phyloP scores from a whole-genome alignment of 306 rosid species.

The Datisca glomerata region DNA sequence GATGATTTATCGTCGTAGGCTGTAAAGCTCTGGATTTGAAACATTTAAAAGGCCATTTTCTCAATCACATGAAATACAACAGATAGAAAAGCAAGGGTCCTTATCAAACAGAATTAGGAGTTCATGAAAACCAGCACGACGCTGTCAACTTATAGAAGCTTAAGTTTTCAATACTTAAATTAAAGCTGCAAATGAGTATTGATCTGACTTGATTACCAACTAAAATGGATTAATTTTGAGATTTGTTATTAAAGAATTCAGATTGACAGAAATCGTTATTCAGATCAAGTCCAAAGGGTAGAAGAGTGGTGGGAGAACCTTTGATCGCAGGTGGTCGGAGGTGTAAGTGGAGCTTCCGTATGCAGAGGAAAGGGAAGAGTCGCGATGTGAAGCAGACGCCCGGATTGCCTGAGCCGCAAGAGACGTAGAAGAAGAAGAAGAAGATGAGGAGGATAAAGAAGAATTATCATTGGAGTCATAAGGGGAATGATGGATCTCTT shows the following conservation, averaged over 20 bases:
- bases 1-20: conserved; percentile 27
- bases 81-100: too few species aligned
- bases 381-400: conserved; percentile 43
- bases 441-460: conserved; percentile 11
- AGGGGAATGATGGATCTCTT: conserved; percentile 42
- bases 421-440: conserved; percentile 31
- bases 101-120: too few species aligned
- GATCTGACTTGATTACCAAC: too few species aligned
- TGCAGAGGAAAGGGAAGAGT: conserved; percentile 36
- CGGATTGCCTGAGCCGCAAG: conserved; percentile 74
- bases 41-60: too few species aligned
- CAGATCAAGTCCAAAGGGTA: background rate
- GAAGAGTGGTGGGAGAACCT: conserved; percentile 20
- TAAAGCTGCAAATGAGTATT: too few species aligned
- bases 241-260: too few species aligned
- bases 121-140: too few species aligned
- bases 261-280: background rate
- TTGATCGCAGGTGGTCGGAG: conserved; percentile 36
- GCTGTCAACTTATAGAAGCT: too few species aligned
- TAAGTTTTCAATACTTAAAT: too few species aligned
- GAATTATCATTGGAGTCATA: conserved; percentile 14
- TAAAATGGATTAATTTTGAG: too few species aligned
- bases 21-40: conserved; percentile 50
- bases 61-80: too few species aligned
- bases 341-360: conserved; percentile 9